Evolutionary conservation across 2,329 filamentous ascomycete genomes (phyloP).

Genomic region (Exophiala mesophila): DNA sequence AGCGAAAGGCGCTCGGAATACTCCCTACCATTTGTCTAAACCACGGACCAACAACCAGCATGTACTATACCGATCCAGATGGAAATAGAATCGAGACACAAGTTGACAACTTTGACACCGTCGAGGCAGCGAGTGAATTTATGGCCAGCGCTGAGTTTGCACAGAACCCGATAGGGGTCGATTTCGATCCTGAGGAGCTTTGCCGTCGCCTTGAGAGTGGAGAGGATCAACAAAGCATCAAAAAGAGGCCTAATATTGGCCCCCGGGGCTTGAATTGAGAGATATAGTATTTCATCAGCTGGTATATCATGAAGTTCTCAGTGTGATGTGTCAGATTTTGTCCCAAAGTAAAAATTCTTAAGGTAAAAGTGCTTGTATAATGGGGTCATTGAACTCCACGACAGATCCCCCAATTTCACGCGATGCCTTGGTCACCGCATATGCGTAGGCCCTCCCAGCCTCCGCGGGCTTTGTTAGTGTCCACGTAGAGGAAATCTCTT

Average conservation of each 20-base stretch:
- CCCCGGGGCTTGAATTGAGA: too few relatives aligned
- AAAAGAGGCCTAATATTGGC: too few relatives aligned
- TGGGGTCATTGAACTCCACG: not conserved
- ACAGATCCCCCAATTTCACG: not conserved
- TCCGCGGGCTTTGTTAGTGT: not conserved
- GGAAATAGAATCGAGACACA: slow-evolving; percentile 47
- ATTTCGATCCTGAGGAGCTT: slow-evolving; percentile 14
- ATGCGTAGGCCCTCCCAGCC: not conserved
- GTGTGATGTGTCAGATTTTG: too few relatives aligned
- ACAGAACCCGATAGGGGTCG: slow-evolving; percentile 14
- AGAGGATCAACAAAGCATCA: too few relatives aligned
- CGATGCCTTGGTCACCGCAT: not conserved
- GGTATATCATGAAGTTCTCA: too few relatives aligned
- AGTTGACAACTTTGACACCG: slow-evolving; percentile 38
- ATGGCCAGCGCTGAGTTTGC: slow-evolving; percentile 5
- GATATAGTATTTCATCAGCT: too few relatives aligned
- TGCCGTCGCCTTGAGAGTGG: too few relatives aligned
- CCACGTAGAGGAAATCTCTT: not conserved
- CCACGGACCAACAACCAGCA: slow-evolving; percentile 44
- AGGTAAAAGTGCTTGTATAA: too few relatives aligned
- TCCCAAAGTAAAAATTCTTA: too few relatives aligned
- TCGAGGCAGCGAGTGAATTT: slow-evolving; percentile 11
- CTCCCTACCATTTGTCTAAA: slow-evolving; percentile 43
- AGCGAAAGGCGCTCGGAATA: slow-evolving; percentile 4
- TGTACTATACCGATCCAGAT: slow-evolving; percentile 49